These are phyloP conservation scores for Serendipita sp. DNA, from an alignment of 768 basidiomycete genomes.

Conservation along the genomic window DNA sequence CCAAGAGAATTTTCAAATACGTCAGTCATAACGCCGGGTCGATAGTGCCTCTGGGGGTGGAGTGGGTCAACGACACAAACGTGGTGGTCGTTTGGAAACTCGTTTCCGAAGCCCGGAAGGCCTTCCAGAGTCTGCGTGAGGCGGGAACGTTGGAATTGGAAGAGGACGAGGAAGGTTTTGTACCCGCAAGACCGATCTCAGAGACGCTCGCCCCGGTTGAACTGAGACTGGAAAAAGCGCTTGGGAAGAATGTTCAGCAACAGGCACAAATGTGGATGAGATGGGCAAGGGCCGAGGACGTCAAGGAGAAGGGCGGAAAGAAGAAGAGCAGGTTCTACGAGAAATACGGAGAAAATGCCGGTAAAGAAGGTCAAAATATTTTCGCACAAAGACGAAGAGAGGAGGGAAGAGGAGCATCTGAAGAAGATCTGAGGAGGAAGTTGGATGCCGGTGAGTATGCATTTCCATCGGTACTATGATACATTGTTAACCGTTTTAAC, in stretches of 20 bases:
- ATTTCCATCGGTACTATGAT: no score
- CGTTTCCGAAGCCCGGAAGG: constrained; percentile 31
- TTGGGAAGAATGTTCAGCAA: constrained; percentile 54
- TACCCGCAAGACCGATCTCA: constrained; percentile 55
- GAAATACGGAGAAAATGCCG: constrained; percentile 50
- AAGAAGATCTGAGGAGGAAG: constrained; percentile 14
- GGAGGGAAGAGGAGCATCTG: constrained; percentile 20
- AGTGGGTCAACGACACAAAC: constrained; percentile 77
- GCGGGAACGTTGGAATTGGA: constrained; percentile 32
- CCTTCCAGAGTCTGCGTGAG: constrained; percentile 24
- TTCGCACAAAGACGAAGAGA: constrained; percentile 16
- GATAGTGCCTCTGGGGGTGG: constrained; percentile 41
- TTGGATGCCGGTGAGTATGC: background rate
- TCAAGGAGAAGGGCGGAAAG: constrained; percentile 64
- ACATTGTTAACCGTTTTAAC: no score
- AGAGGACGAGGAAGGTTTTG: constrained; percentile 30
- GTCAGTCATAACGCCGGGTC: constrained; percentile 55
- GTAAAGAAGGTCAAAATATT: constrained; percentile 37
- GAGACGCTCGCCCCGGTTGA: constrained; percentile 65
- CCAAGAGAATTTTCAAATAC: constrained; percentile 65
- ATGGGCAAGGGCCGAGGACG: constrained; percentile 55
- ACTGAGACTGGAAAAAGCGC: constrained; percentile 52
- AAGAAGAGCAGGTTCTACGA: constrained; percentile 62
- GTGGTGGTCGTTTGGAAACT: constrained; percentile 63
- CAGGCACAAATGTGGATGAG: constrained; percentile 49